These are phyloP conservation scores for Glarea lozoyensis DNA, from an alignment of 495 filamentous ascomycete genomes.

Conservation along the genomic window DNA sequence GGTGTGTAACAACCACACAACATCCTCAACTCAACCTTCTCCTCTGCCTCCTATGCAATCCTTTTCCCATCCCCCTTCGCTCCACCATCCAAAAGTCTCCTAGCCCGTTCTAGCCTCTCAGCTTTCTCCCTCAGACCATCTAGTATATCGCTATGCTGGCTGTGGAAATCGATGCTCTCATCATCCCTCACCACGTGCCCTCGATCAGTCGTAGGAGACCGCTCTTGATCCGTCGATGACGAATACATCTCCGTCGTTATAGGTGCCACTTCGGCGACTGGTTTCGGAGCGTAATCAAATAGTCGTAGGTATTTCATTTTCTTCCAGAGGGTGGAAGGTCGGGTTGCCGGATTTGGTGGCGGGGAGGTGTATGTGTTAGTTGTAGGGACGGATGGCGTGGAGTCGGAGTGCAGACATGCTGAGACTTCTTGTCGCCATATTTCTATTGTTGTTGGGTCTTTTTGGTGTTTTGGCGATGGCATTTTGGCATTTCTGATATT, in stretches of 20 bases:
- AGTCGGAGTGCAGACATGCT: neutral
- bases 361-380: no score
- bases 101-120: conserved; percentile 12
- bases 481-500: neutral
- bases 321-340: conserved; percentile 9
- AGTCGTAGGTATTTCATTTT: conserved; percentile 1
- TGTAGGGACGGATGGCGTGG: neutral
- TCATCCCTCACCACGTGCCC: neutral
- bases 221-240: neutral
- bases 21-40: neutral
- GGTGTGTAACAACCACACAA: no score
- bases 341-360: neutral
- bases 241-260: conserved; percentile 13
- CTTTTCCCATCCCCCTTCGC: neutral
- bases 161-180: conserved; percentile 9
- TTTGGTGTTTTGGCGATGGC: conserved; percentile 2
- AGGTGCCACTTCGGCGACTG: no score
- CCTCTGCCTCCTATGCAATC: conserved; percentile 3
- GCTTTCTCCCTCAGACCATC: conserved; percentile 6
- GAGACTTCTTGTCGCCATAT: conserved; percentile 9
- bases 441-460: conserved; percentile 4
- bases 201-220: neutral
- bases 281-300: no score
- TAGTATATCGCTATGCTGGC: conserved; percentile 7
- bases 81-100: conserved; percentile 7